phyloP scores from a whole-genome alignment of 2,329 filamentous ascomycete genomes.

The Ophiostoma himal-ulmi region DNA sequence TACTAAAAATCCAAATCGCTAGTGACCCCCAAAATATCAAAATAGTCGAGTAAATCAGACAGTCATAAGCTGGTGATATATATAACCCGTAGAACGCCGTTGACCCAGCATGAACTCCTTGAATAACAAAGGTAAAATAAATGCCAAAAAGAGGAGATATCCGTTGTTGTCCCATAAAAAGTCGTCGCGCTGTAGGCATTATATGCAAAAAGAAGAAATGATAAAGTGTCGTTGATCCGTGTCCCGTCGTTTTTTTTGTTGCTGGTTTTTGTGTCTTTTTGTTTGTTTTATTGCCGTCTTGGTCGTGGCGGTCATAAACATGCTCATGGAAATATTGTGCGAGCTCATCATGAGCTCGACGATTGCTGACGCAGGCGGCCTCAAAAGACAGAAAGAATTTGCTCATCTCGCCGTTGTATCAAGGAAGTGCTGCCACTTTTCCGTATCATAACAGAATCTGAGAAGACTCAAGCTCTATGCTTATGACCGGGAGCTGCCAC shows the following conservation, averaged over 20 bases:
- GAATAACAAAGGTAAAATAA: not conserved
- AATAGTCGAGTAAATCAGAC: not conserved
- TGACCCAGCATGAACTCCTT: slow-evolving; percentile 8
- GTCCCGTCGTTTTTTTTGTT: not conserved
- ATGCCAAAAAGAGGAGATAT: not conserved
- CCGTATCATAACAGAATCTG: not conserved
- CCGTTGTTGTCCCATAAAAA: slow-evolving; percentile 3
- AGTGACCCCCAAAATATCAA: not conserved
- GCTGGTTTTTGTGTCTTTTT: not conserved
- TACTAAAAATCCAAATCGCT: slow-evolving; percentile 12
- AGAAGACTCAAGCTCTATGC: not conserved
- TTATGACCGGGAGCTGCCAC: slow-evolving; percentile 21
- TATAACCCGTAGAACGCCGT: not conserved
- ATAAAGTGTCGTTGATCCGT: slow-evolving; percentile 11
- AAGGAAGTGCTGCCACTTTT: not conserved
- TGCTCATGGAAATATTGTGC: not conserved
- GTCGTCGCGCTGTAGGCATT: not conserved
- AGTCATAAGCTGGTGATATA: not conserved
- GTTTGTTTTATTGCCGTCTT: not conserved
- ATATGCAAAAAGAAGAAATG: not conserved
- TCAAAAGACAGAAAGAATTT: not conserved
- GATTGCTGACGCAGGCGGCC: not conserved
- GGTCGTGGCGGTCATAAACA: not conserved
- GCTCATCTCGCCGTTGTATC: not conserved
- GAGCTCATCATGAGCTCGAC: not conserved